A percentile compares a stretch with the other conserved stretches of the same genome.
Evolutionary conservation across 2,329 filamentous ascomycete genomes (phyloP).

Genomic region (Penicillium sp.): DNA sequence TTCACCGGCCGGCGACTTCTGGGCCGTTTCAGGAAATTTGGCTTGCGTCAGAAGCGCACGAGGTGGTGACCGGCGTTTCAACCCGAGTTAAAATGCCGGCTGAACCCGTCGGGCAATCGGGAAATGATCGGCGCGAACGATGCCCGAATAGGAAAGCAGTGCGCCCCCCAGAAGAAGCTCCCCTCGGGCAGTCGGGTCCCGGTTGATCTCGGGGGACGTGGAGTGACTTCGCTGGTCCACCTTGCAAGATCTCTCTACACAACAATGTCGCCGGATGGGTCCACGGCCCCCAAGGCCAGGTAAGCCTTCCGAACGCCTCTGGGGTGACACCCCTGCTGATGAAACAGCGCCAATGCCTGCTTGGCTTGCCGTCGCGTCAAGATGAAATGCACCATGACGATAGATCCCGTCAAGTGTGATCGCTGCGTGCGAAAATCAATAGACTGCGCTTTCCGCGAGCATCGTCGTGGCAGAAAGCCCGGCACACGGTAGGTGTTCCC

Average conservation of each 20-base stretch:
- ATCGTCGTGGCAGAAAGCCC: conserved; percentile 42
- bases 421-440: conserved; percentile 41
- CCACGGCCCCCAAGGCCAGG: neutral
- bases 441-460: conserved; percentile 41
- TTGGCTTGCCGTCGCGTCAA: conserved; percentile 42
- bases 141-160: neutral
- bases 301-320: neutral
- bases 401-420: conserved; percentile 29
- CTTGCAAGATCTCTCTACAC: neutral
- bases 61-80: neutral
- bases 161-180: neutral
- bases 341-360: conserved; percentile 30
- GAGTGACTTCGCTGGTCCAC: neutral
- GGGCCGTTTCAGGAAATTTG: neutral
- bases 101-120: neutral
- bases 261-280: neutral
- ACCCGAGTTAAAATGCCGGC: neutral
- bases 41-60: neutral
- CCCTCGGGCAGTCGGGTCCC: neutral
- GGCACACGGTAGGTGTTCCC: conserved; percentile 31
- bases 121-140: neutral
- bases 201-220: neutral
- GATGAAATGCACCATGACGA: conserved; percentile 37
- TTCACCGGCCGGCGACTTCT: neutral
- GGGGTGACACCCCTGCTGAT: neutral